phyloP scores from a whole-genome alignment of 129 eudicot species.

The Oenanthe sinensis region DNA sequence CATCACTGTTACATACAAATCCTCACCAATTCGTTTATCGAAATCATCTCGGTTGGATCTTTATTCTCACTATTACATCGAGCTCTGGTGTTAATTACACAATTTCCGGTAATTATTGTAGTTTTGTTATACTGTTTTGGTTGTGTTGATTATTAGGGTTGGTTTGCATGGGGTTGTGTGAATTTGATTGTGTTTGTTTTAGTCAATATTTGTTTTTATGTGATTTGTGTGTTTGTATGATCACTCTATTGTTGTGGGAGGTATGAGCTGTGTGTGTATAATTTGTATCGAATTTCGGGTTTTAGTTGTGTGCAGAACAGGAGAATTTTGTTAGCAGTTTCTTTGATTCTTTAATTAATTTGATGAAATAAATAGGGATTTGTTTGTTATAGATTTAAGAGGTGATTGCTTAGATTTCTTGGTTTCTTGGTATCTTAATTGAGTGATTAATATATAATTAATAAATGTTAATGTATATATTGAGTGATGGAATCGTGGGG shows the following conservation, averaged over 20 bases:
- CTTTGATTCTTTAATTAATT: neutral
- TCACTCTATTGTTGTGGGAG: constrained; percentile 12
- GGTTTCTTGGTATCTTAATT: neutral
- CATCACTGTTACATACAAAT: neutral
- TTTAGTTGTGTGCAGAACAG: neutral
- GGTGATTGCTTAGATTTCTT: neutral
- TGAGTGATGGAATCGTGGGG: neutral
- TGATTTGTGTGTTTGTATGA: neutral
- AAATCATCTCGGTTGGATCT: neutral
- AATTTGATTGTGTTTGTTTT: constrained; percentile 25
- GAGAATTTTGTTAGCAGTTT: constrained; percentile 10
- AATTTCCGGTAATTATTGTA: neutral
- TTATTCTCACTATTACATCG: neutral
- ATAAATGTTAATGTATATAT: no score
- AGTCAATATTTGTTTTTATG: neutral
- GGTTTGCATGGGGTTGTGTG: constrained; percentile 35
- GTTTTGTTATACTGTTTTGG: neutral
- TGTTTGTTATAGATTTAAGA: neutral
- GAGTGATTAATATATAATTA: neutral
- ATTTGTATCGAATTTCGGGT: neutral
- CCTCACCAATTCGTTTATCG: neutral
- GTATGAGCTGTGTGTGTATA: neutral
- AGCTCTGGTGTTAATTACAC: neutral
- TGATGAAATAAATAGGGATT: neutral
- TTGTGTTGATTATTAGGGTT: constrained; percentile 15